Base-by-base conservation (phyloP, 169 alveolate genomes). In the Babesia divergens region DNA sequence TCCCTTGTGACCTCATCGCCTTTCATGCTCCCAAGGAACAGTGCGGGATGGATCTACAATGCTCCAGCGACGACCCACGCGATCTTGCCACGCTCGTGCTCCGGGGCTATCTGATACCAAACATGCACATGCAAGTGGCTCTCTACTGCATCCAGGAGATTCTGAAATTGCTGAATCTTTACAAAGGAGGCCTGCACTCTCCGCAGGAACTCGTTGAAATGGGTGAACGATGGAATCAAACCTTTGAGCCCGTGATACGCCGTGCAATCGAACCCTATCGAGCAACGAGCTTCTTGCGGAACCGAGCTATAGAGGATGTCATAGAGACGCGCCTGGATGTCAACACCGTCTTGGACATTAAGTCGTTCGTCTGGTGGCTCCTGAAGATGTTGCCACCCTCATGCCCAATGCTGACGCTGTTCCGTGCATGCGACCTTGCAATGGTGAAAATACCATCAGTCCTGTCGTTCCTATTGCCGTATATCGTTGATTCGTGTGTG, bases 291-390 rank as follows among this genome's bases (percentile, higher is more conserved):
- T 70, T 70, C 54, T 32, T 70, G 44, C 29, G 82, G 24, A 70
- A 70, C 72, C 26, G 65, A 22, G 38, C 60, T 1, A 70, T 70
- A 8, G 82, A 70, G 65, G 60, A 24, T 3, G 34, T 59, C 7
- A 70, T 70, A 6, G 82, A 70, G 29, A 50, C 74, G 11, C 31
- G 65, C 26, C 65, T 70, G 37, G 82, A 70, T 14, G 82, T 29
- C 3, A 70, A 70, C 54, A 70, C 82, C 28, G 82, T 70, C 18
- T n/a, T 70, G 60, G 84, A 72, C 51, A 72, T 72, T 6, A 59
- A 72, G 44, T 72, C 58, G 51, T 65, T 72, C 49, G 76, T 72
- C 22, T 72, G 84, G 84, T 72, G 84, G 84, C 53, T 72, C 20
- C 68, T 72, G 58, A 59, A 64, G 52, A 72, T 72, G 74, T 24